These are phyloP conservation scores for Amaranthus palmeri DNA, from an alignment of 148 eudicot species.

Conservation along the genomic window DNA sequence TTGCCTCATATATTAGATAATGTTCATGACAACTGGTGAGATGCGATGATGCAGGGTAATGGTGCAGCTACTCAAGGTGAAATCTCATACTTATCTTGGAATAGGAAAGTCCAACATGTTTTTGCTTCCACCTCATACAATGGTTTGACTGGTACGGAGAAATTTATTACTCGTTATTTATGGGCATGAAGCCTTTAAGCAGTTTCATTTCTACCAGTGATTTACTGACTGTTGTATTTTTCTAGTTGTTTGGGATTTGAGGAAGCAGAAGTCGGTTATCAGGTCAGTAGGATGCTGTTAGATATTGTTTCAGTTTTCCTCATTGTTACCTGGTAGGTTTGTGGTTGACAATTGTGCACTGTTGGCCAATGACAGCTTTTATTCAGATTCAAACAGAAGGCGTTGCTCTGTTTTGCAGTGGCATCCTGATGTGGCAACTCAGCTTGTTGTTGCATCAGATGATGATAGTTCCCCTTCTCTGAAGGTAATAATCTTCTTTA, in stretches of 20 bases:
- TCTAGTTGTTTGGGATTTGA: conserved; percentile 95
- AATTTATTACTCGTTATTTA: background rate
- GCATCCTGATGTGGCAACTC: conserved; percentile 95
- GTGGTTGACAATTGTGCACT: conserved; percentile 1
- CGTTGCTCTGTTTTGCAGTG: conserved; percentile 96
- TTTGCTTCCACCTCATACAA: conserved; percentile 87
- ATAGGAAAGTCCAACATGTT: conserved; percentile 83
- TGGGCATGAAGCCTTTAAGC: background rate
- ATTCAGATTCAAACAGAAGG: conserved; percentile 66
- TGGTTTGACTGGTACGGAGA: conserved; percentile 74
- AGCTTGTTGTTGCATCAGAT: conserved; percentile 91
- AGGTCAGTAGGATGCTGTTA: conserved; percentile 40
- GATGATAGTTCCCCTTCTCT: conserved; percentile 85
- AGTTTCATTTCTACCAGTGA: background rate
- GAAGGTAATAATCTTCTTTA: conserved; percentile 39
- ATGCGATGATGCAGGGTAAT: conserved; percentile 56
- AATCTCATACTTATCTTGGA: conserved; percentile 95
- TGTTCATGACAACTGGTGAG: conserved; percentile 14
- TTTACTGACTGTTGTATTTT: conserved; percentile 11
- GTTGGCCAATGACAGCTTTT: conserved; percentile 52
- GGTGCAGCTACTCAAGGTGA: conserved; percentile 88
- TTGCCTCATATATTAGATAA: background rate
- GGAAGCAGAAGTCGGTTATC: conserved; percentile 90
- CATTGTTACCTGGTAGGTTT: background rate
- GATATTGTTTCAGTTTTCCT: background rate